Evolutionary conservation across 805 yeast species (phyloP).

Genomic region (Ogataea salicorniae): DNA sequence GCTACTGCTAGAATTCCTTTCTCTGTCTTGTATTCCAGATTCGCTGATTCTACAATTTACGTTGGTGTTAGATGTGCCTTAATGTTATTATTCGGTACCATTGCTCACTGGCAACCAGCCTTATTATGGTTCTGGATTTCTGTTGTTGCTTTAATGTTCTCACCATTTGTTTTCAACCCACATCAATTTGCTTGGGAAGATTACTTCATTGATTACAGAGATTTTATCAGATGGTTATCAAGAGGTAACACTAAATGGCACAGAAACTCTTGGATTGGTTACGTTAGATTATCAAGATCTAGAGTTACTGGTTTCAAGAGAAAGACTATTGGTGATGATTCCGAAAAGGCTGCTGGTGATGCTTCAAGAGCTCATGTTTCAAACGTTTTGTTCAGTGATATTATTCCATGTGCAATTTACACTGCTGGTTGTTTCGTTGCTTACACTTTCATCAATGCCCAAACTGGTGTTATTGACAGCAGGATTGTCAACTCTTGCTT

Average conservation of each 20-base stretch:
- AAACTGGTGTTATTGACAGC: constrained; percentile 65
- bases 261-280: constrained; percentile 86
- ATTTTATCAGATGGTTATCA: constrained; percentile 84
- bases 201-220: constrained; percentile 94
- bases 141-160: constrained; percentile 75
- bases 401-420: constrained; percentile 64
- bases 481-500: constrained; percentile 60
- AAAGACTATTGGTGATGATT: constrained; percentile 67
- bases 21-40: constrained; percentile 67
- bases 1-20: constrained; percentile 78
- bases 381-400: constrained; percentile 65
- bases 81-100: constrained; percentile 67
- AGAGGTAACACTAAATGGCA: constrained; percentile 89
- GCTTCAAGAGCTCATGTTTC: constrained; percentile 78
- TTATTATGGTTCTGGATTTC: constrained; percentile 97
- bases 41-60: constrained; percentile 77
- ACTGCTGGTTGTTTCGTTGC: constrained; percentile 79
- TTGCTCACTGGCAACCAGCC: constrained; percentile 87
- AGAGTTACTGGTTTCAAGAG: constrained; percentile 82
- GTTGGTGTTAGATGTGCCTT: constrained; percentile 77
- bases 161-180: constrained; percentile 95
- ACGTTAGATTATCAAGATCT: constrained; percentile 75
- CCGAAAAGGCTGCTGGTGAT: constrained; percentile 82
- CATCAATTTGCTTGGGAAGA: constrained; percentile 97
- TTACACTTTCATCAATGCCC: constrained; percentile 77